A percentile compares a stretch with the other conserved stretches of the same genome.
These are phyloP conservation scores for Suillus discolor DNA, from an alignment of 768 basidiomycete genomes.

Conservation along the genomic window DNA sequence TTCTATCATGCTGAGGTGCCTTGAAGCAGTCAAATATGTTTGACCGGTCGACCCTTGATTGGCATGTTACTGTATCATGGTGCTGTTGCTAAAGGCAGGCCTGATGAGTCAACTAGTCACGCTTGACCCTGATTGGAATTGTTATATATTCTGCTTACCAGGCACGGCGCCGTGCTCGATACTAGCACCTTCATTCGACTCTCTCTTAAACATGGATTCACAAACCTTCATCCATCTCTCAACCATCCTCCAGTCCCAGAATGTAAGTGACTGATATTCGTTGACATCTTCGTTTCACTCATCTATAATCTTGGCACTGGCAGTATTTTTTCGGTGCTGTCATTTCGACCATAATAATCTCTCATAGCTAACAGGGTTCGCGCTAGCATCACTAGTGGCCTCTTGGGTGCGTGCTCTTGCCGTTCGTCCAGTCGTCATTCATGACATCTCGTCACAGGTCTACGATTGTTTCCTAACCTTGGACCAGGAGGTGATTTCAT, in stretches of 20 bases:
- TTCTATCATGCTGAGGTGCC: not conserved
- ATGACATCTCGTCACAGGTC: not conserved
- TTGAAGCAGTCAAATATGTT: not conserved
- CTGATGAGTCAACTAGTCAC: not conserved
- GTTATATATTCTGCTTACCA: not conserved
- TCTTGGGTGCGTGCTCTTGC: not conserved
- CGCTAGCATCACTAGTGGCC: not conserved
- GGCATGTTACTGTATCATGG: not conserved
- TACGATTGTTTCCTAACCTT: constrained; percentile 3
- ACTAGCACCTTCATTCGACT: not conserved
- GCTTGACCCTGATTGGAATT: not conserved
- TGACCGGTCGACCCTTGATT: not conserved
- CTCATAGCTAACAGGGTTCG: not conserved
- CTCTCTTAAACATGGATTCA: not conserved
- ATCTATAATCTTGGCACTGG: not conserved
- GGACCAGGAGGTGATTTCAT: constrained; percentile 4
- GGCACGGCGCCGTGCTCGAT: not conserved
- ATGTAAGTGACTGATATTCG: not conserved
- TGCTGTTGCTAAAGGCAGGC: not conserved
- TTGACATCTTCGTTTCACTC: not conserved
- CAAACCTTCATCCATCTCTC: not conserved
- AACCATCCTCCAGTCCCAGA: not conserved
- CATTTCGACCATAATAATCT: not conserved
- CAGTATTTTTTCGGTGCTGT: not conserved
- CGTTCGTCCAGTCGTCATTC: not conserved